Percentiles rank a stretch among this genome's conserved stretches.
phyloP scores from a whole-genome alignment of 208 protist genomes.

The Acanthamoeba royreba region DNA sequence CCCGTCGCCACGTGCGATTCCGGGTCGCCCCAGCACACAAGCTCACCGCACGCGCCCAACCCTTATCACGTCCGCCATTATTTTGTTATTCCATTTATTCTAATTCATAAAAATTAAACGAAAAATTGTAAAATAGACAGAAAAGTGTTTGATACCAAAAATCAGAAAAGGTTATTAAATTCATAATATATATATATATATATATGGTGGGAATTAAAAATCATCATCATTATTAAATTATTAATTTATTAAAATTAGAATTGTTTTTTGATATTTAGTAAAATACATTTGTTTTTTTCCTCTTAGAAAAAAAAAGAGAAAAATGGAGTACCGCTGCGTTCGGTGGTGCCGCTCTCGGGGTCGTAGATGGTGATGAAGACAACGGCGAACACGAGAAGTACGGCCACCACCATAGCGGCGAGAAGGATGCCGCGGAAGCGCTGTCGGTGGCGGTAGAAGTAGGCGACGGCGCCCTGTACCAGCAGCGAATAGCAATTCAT shows the following conservation, averaged over 20 bases:
- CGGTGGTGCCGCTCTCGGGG: not conserved
- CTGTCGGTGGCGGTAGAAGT: not conserved
- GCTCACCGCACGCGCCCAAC: not conserved
- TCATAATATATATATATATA: not conserved
- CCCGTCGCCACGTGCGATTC: no score
- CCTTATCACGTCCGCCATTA: not conserved
- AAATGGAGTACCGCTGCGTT: not conserved
- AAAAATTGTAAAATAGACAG: no score
- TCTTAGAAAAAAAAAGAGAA: not conserved
- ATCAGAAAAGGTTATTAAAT: not conserved
- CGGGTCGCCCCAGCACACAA: no score
- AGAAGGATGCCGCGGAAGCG: not conserved
- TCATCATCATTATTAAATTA: not conserved
- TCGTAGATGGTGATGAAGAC: slow-evolving; percentile 34
- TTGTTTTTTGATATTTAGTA: not conserved
- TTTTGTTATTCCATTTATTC: not conserved
- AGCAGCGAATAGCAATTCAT: not conserved
- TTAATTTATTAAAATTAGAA: not conserved
- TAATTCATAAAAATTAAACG: not conserved
- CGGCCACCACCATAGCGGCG: not conserved
- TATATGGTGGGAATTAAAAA: no score
- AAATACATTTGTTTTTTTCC: no score
- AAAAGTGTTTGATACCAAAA: no score
- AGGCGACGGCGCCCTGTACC: not conserved
- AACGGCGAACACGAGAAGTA: not conserved